These are phyloP conservation scores for Trametes cingulata DNA, from an alignment of 768 basidiomycete genomes.

Conservation along the genomic window DNA sequence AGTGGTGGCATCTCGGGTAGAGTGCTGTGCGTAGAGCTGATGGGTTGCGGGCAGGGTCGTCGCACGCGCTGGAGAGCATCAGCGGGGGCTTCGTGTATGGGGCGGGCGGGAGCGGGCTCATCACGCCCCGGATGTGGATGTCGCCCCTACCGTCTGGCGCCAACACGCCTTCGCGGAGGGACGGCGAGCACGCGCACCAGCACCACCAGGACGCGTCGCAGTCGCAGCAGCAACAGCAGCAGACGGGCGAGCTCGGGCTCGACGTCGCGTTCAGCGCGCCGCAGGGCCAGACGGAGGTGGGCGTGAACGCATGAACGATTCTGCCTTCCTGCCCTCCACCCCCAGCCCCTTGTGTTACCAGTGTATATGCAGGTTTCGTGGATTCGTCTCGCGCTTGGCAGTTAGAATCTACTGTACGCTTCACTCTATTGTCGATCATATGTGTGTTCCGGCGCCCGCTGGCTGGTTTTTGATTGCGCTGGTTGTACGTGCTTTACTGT, in stretches of 20 bases:
- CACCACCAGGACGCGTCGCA: constrained; percentile 16
- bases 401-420: not conserved
- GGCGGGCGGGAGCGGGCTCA: constrained; percentile 78
- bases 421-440: too few relatives aligned
- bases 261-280: not conserved
- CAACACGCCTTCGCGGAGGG: constrained; percentile 39
- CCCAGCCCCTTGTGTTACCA: too few relatives aligned
- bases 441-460: not conserved
- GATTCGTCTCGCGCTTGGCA: not conserved
- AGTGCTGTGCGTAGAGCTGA: not conserved
- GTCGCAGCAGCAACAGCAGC: constrained; percentile 9
- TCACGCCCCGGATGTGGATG: constrained; percentile 67
- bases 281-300: constrained; percentile 8
- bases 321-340: not conserved
- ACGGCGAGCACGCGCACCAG: constrained; percentile 1
- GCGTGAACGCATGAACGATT: constrained; percentile 3
- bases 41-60: constrained; percentile 54
- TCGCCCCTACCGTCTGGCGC: constrained; percentile 63
- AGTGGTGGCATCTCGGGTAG: constrained; percentile 30
- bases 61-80: constrained; percentile 77
- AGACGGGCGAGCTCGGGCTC: constrained; percentile 1
- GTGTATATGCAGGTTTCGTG: not conserved
- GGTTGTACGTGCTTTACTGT: not conserved
- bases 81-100: constrained; percentile 87
- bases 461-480: too few relatives aligned